A percentile compares a stretch with the other conserved stretches of the same genome.
Conservation (phyloP, 495 filamentous ascomycete species). For the Neurospora africana region DNA sequence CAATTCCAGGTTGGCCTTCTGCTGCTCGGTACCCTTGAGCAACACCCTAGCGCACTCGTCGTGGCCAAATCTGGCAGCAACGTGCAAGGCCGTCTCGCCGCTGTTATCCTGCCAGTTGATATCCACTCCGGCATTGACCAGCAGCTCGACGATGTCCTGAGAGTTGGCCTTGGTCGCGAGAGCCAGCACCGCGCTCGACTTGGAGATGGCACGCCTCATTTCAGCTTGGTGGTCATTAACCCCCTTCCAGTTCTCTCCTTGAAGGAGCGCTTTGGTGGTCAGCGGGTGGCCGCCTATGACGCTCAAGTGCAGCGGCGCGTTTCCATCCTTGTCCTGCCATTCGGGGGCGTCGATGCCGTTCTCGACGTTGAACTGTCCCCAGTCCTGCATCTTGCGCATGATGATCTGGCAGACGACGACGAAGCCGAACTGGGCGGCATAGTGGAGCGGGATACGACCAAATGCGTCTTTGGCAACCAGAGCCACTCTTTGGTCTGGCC, state of each 20-base stretch:
- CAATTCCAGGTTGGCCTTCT: slow-evolving; percentile 66
- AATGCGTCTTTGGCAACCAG: slow-evolving; percentile 62
- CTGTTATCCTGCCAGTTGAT: slow-evolving; percentile 89
- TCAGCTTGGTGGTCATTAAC: slow-evolving; percentile 45
- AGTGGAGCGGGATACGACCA: slow-evolving; percentile 83
- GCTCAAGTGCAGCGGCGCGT: slow-evolving; percentile 81
- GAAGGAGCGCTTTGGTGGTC: slow-evolving; percentile 70
- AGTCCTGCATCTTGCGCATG: slow-evolving; percentile 77
- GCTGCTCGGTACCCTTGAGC: slow-evolving; percentile 53
- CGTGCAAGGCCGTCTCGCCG: slow-evolving; percentile 87
- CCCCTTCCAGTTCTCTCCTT: slow-evolving; percentile 65
- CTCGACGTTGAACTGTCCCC: slow-evolving; percentile 75
- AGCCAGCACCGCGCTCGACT: slow-evolving; percentile 82
- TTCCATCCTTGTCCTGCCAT: slow-evolving; percentile 91
- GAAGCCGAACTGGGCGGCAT: slow-evolving; percentile 91
- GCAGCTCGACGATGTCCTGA: slow-evolving; percentile 65
- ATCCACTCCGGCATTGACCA: slow-evolving; percentile 85
- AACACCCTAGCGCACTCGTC: slow-evolving; percentile 66
- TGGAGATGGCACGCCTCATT: slow-evolving; percentile 57
- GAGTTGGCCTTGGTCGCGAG: slow-evolving; percentile 81
- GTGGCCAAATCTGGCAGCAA: slow-evolving; percentile 84
- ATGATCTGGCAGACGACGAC: slow-evolving; percentile 78
- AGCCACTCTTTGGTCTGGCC: slow-evolving; percentile 56
- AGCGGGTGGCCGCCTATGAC: slow-evolving; percentile 84
- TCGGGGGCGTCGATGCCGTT: slow-evolving; percentile 72